Evolutionary conservation across 2,329 filamentous ascomycete species (phyloP).

Genomic region (Penicillium sp.): DNA sequence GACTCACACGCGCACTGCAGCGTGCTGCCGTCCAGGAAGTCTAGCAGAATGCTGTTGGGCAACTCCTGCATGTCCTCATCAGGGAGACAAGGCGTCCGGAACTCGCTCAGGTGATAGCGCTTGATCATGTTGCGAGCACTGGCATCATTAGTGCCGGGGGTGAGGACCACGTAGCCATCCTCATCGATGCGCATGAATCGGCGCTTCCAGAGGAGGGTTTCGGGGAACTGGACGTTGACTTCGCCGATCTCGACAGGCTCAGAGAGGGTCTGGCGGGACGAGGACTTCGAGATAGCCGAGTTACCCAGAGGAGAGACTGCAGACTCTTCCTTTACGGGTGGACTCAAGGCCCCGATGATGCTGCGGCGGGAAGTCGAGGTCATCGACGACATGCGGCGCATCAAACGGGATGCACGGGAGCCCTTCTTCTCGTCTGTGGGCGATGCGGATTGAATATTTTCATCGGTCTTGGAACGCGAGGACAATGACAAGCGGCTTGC

Average conservation of each 20-base stretch:
- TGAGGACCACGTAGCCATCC: slow-evolving; percentile 81
- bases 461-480: slow-evolving; percentile 47
- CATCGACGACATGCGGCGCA: slow-evolving; percentile 70
- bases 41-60: slow-evolving; percentile 77
- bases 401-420: slow-evolving; percentile 65
- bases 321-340: slow-evolving; percentile 43
- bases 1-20: slow-evolving; percentile 69
- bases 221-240: slow-evolving; percentile 96
- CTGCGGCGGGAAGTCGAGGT: slow-evolving; percentile 59
- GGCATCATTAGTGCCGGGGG: slow-evolving; percentile 68
- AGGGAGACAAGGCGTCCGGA: slow-evolving; percentile 77
- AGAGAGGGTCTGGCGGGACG: slow-evolving; percentile 36
- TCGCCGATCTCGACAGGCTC: slow-evolving; percentile 78
- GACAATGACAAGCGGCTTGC: slow-evolving; percentile 50
- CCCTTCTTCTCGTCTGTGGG: slow-evolving; percentile 59
- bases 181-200: slow-evolving; percentile 85
- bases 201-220: slow-evolving; percentile 95
- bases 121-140: slow-evolving; percentile 69
- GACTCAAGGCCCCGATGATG: slow-evolving; percentile 46
- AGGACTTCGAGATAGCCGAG: slow-evolving; percentile 52
- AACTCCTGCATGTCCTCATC: slow-evolving; percentile 93
- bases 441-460: slow-evolving; percentile 36
- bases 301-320: slow-evolving; percentile 15
- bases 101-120: slow-evolving; percentile 85
- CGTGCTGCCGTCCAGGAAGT: slow-evolving; percentile 66